Evolutionary conservation across 257 asterid genomes (phyloP).

Genomic region (Leonotis leonurus): DNA sequence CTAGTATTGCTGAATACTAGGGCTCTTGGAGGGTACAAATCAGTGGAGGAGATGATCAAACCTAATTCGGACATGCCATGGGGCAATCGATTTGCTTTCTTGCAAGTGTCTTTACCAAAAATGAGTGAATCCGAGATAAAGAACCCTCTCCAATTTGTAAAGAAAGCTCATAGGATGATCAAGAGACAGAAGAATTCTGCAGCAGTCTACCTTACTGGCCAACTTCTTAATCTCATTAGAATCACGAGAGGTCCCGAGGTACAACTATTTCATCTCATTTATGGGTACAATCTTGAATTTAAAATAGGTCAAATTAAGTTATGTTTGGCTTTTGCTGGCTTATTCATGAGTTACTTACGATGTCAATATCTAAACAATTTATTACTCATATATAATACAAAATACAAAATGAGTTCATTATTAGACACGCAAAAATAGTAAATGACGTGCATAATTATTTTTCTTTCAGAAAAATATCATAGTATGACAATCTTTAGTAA

Average conservation of each 20-base stretch:
- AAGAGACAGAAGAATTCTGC: conserved; percentile 52
- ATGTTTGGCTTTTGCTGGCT: no score
- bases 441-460: no score
- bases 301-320: no score
- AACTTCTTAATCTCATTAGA: conserved; percentile 33
- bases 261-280: neutral
- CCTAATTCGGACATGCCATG: conserved; percentile 49
- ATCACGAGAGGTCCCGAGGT: conserved; percentile 59
- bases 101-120: conserved; percentile 44
- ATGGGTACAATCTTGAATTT: neutral
- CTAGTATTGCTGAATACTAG: conserved; percentile 58
- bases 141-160: conserved; percentile 41
- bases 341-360: no score
- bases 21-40: conserved; percentile 48
- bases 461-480: no score
- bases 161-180: conserved; percentile 34
- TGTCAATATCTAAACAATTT: no score
- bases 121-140: neutral
- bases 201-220: conserved; percentile 35
- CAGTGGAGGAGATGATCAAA: conserved; percentile 55
- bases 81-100: conserved; percentile 63
- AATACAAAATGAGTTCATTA: no score
- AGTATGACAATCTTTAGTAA: neutral
- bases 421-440: no score
- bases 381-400: no score